These are phyloP conservation scores for Cladorrhinum samala DNA, from an alignment of 495 filamentous ascomycete genomes.

Conservation along the genomic window DNA sequence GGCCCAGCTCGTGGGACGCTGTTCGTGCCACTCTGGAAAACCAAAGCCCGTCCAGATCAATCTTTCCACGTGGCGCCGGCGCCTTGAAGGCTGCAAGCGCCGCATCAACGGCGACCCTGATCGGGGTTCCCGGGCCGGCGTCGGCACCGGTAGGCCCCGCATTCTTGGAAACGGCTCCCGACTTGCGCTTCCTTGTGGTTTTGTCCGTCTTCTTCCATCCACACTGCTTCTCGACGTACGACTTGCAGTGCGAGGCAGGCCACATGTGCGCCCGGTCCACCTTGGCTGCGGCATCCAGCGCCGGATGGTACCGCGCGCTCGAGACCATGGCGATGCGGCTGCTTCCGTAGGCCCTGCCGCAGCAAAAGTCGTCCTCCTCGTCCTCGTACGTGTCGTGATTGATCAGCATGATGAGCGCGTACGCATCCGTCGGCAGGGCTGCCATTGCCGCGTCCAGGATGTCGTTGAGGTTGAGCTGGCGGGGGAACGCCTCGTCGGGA, in stretches of 20 bases:
- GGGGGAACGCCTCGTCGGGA: constrained; percentile 41
- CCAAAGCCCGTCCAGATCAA: constrained; percentile 40
- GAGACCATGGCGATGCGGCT: constrained; percentile 56
- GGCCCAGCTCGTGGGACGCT: constrained; percentile 57
- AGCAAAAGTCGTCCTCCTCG: constrained; percentile 61
- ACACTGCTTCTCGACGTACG: constrained; percentile 38
- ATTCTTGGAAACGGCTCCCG: not conserved
- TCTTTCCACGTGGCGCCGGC: too few species aligned
- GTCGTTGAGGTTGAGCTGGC: constrained; percentile 59
- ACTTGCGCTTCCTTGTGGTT: constrained; percentile 6
- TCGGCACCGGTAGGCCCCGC: not conserved
- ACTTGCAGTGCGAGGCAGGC: constrained; percentile 56
- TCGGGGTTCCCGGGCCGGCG: not conserved
- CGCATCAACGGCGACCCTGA: constrained; percentile 12
- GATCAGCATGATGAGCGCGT: constrained; percentile 51
- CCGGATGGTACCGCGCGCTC: constrained; percentile 53
- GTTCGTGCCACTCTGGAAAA: constrained; percentile 52
- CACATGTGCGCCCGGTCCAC: constrained; percentile 53
- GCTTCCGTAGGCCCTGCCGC: constrained; percentile 61
- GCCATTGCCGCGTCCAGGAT: constrained; percentile 54
- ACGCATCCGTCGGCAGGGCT: constrained; percentile 54
- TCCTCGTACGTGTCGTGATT: constrained; percentile 62
- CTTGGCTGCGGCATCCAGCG: constrained; percentile 36
- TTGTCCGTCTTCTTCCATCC: not conserved
- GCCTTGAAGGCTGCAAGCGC: constrained; percentile 4